Evolutionary conservation across 257 asterid genomes (phyloP).

Genomic region (Eustoma russellianum): DNA sequence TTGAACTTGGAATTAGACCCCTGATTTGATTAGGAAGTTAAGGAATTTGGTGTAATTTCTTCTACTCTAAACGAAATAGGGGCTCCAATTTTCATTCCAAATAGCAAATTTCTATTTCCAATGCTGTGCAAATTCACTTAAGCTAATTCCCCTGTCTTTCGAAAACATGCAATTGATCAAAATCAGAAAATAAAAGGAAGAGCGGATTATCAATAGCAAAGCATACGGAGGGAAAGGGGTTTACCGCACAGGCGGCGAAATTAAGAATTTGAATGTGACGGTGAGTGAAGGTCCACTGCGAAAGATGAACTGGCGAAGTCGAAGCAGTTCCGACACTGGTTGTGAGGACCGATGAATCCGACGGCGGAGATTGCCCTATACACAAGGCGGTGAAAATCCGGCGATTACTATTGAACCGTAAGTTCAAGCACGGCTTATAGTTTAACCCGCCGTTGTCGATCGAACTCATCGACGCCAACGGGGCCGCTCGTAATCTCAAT

Average conservation of each 20-base stretch:
- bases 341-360: conserved; percentile 30
- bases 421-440: background rate
- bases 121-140: too few species aligned
- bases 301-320: conserved; percentile 10
- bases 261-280: conserved; percentile 63
- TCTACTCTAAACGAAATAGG: too few species aligned
- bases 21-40: too few species aligned
- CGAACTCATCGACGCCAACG: conserved; percentile 4
- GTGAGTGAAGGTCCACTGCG: conserved; percentile 39
- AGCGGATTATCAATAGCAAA: background rate
- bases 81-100: too few species aligned
- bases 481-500: conserved; percentile 25
- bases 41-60: too few species aligned
- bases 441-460: conserved; percentile 2
- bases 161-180: background rate
- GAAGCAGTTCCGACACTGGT: conserved; percentile 30
- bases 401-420: conserved; percentile 1
- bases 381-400: conserved; percentile 1
- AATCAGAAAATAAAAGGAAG: background rate
- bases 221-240: conserved; percentile 6
- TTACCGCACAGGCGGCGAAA: conserved; percentile 76
- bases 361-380: conserved; percentile 5
- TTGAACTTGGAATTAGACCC: too few species aligned
- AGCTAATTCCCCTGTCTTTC: background rate
- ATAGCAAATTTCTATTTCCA: too few species aligned